These are phyloP conservation scores for Auriculariales sp. DNA, from an alignment of 768 basidiomycete species.

Conservation along the genomic window DNA sequence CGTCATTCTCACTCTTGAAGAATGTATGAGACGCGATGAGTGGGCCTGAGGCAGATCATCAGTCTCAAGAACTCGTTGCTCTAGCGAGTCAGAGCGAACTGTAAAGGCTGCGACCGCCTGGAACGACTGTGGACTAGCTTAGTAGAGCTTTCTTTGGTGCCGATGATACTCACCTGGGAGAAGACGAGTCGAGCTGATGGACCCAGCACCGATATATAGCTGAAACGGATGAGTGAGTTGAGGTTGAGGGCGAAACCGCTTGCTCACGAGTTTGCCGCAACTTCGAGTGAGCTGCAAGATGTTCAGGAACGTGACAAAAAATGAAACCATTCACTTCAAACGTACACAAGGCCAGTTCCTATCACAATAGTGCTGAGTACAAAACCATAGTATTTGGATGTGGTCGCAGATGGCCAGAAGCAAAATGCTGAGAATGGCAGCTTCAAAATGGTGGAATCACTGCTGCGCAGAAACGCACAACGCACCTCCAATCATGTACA, in stretches of 20 bases:
- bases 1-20: constrained; percentile 16
- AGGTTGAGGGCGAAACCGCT: too few relatives aligned
- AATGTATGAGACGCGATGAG: constrained; percentile 22
- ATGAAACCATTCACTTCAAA: too few relatives aligned
- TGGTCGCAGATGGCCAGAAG: constrained; percentile 22
- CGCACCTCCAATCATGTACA: too few relatives aligned
- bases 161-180: too few relatives aligned
- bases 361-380: constrained; percentile 16
- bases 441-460: too few relatives aligned
- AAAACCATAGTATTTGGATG: constrained; percentile 21
- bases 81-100: too few relatives aligned
- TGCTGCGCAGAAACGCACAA: too few relatives aligned
- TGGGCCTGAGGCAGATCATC: too few relatives aligned
- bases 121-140: constrained; percentile 6
- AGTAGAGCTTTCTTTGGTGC: too few relatives aligned
- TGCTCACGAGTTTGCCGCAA: constrained; percentile 18
- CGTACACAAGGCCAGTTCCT: constrained; percentile 18
- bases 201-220: constrained; percentile 15
- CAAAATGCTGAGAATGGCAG: constrained; percentile 18
- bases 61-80: too few relatives aligned
- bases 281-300: constrained; percentile 1
- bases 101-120: constrained; percentile 24
- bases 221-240: not conserved
- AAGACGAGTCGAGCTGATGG: too few relatives aligned
- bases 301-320: too few relatives aligned